Evolutionary conservation across 257 asterid species (phyloP).

Genomic region (Penstemon davidsonii): DNA sequence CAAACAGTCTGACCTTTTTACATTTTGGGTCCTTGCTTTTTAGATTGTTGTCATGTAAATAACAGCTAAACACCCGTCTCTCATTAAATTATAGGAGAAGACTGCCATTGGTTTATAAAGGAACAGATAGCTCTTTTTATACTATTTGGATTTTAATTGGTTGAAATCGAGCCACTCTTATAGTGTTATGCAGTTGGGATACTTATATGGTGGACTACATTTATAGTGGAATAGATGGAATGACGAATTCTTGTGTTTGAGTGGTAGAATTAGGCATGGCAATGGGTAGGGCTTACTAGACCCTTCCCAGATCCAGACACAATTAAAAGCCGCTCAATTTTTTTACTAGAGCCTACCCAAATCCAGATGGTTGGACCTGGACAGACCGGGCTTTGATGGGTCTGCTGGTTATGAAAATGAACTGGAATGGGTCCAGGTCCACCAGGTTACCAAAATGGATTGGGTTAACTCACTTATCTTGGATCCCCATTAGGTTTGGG

Average conservation of each 20-base stretch:
- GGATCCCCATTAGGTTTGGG: neutral
- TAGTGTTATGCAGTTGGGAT: neutral
- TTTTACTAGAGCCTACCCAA: too few relatives aligned
- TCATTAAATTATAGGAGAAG: neutral
- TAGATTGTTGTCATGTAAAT: neutral
- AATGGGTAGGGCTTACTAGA: too few relatives aligned
- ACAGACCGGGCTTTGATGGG: too few relatives aligned
- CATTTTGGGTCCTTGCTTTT: constrained; percentile 8
- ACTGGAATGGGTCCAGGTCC: too few relatives aligned
- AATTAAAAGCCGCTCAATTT: too few relatives aligned
- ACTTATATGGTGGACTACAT: neutral
- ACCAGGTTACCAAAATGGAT: too few relatives aligned
- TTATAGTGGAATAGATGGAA: neutral
- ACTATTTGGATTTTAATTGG: neutral
- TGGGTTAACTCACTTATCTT: neutral
- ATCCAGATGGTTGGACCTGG: too few relatives aligned
- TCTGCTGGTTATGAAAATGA: too few relatives aligned
- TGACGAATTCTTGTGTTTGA: neutral
- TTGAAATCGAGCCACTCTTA: neutral
- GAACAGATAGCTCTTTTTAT: neutral
- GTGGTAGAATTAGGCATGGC: neutral
- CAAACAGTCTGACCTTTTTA: neutral
- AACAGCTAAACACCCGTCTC: neutral
- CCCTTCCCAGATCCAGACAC: too few relatives aligned
- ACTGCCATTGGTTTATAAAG: neutral